phyloP scores from a whole-genome alignment of 2,329 filamentous ascomycete genomes.

The Penicillium verrucosum region DNA sequence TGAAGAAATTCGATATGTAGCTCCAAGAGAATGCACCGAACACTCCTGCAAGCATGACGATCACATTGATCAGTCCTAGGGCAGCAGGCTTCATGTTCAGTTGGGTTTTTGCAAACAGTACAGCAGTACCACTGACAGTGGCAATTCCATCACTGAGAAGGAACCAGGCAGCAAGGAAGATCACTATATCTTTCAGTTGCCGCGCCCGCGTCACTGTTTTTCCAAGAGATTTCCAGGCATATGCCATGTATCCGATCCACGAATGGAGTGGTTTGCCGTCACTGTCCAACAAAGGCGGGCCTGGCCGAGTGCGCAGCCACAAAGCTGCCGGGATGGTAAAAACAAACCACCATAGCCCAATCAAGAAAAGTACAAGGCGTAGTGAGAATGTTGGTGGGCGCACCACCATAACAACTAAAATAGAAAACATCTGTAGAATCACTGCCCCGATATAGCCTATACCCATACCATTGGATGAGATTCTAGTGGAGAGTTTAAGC shows the following conservation, averaged over 20 bases:
- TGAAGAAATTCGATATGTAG: slow-evolving; percentile 66
- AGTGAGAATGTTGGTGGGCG: slow-evolving; percentile 80
- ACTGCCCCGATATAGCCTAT: slow-evolving; percentile 89
- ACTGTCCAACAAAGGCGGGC: slow-evolving; percentile 64
- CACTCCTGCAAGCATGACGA: slow-evolving; percentile 79
- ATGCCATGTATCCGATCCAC: slow-evolving; percentile 70
- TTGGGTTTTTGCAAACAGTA: slow-evolving; percentile 92
- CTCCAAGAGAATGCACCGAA: slow-evolving; percentile 89
- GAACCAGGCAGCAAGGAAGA: slow-evolving; percentile 92
- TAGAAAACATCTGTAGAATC: slow-evolving; percentile 76
- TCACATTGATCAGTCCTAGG: slow-evolving; percentile 88
- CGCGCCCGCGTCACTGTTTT: slow-evolving; percentile 74
- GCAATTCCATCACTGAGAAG: slow-evolving; percentile 90
- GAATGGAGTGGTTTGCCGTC: slow-evolving; percentile 43
- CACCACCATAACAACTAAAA: slow-evolving; percentile 70
- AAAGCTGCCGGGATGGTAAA: slow-evolving; percentile 86
- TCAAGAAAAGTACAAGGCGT: slow-evolving; percentile 77
- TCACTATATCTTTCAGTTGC: slow-evolving; percentile 70
- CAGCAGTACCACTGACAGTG: slow-evolving; percentile 89
- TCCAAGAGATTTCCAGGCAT: slow-evolving; percentile 83
- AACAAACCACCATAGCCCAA: slow-evolving; percentile 87
- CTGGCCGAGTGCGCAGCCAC: slow-evolving; percentile 84
- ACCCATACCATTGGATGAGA: slow-evolving; percentile 88
- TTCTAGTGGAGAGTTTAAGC: slow-evolving; percentile 78
- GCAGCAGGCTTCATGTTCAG: slow-evolving; percentile 85